Base-by-base conservation (phyloP, 805 yeast species). In the Sugiyamaella marilandica region DNA sequence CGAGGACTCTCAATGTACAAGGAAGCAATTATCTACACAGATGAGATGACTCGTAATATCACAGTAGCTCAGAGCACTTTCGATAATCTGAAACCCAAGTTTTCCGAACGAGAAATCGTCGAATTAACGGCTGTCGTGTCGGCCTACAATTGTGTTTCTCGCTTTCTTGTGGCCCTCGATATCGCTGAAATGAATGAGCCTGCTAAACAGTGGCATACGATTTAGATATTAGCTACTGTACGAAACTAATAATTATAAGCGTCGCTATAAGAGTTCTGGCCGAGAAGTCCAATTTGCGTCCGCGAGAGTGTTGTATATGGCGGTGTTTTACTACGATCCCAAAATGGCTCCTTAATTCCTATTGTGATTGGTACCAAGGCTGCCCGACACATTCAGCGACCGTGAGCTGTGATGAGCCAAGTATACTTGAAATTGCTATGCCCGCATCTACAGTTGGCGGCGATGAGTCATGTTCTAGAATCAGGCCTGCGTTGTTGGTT, bases 381-480 rank as follows among this genome's bases (percentile, higher is more conserved):
- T 91, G 88, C 36, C 79, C 82, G 14, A 78, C 88, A 65, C 95
- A 88, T 64, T 85, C 78, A 0, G 94, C 88, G 11, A 86, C 90
- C 0, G 94, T 87, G 65, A 84, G 55, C 65, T 88, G 95, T 44
- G 78, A 74, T 9, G 68, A 61, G 0, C 85, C 85, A 37, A 86
- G 62, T 3, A 87, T 71, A 3, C 75, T 74, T 51, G 74, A 66
- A 10, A 87, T 74, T 33, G 80, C 79, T 37, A 84, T 70, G 0
- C 82, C 98, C 10, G 82, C 80, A 57, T 82, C 74, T 2, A 87
- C 92, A 0, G 95, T 87, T 35, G 71, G 74, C 8, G 68, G 63
- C 21, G 82, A 72, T 4, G 84, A 85, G 69, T 92, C 99, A 66
- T 92, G 98, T 62, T 91, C 97, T 51, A 92, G 76, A 33, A 91